These are phyloP conservation scores for Lactifluus echinatus DNA, from an alignment of 768 basidiomycete genomes.

Conservation along the genomic window DNA sequence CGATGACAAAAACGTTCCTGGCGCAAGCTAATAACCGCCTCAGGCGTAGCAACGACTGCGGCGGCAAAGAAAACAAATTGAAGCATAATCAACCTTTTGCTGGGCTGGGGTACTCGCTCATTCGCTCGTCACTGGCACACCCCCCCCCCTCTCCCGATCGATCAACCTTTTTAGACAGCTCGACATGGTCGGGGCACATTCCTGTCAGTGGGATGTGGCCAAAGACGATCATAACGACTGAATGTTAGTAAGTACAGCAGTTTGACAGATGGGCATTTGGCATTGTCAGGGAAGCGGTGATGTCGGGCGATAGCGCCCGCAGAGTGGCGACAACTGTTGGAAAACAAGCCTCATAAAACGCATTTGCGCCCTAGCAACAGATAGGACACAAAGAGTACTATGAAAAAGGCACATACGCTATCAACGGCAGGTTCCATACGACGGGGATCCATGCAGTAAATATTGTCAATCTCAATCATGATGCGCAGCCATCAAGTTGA, in stretches of 20 bases:
- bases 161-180: slow-evolving; percentile 9
- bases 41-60: slow-evolving; percentile 6
- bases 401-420: slow-evolving; percentile 2
- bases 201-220: slow-evolving; percentile 2
- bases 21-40: neutral
- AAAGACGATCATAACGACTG: neutral
- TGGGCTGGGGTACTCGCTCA: neutral
- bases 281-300: slow-evolving; percentile 10
- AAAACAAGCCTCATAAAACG: neutral
- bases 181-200: slow-evolving; percentile 10
- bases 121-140: neutral
- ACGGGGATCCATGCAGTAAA: neutral
- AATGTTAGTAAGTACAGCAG: neutral
- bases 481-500: slow-evolving; percentile 1
- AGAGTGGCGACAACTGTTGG: neutral
- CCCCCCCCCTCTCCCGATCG: slow-evolving; percentile 4
- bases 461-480: neutral
- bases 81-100: neutral
- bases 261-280: slow-evolving; percentile 5
- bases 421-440: slow-evolving; percentile 1
- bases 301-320: slow-evolving; percentile 2
- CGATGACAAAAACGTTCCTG: neutral
- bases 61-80: neutral
- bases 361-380: slow-evolving; percentile 7
- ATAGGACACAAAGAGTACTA: neutral